Evolutionary conservation across 2,329 filamentous ascomycete species (phyloP).

Genomic region (Colletotrichum noveboracense): DNA sequence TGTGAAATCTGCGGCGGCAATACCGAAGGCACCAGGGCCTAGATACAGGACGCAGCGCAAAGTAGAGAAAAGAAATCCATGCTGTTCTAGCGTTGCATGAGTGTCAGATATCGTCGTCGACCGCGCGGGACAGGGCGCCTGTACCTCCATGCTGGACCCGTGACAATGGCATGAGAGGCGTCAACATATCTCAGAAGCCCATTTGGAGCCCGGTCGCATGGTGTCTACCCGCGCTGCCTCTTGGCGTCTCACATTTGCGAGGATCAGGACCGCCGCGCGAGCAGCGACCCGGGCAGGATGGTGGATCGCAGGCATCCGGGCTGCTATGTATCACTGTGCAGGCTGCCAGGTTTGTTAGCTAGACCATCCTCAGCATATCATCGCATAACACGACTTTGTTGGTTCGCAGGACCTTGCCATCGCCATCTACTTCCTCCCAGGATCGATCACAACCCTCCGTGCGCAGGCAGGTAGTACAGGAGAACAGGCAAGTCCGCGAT

Average conservation of each 20-base stretch:
- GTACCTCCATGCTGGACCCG: background rate
- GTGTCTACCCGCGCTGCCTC: fast-evolving
- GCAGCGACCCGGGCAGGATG: background rate
- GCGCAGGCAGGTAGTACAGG: background rate
- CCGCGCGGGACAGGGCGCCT: background rate
- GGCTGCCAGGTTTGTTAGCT: fast-evolving
- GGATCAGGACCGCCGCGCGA: background rate
- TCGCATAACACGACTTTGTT: background rate
- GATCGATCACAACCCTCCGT: fast-evolving
- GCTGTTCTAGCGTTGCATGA: background rate
- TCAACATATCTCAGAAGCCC: background rate
- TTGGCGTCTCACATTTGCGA: background rate
- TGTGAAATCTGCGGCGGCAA: background rate
- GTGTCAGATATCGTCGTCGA: background rate
- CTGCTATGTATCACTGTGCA: background rate
- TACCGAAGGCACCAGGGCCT: background rate
- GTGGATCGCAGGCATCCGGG: background rate
- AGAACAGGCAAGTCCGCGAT: background rate
- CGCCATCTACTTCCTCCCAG: background rate
- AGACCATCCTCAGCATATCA: background rate
- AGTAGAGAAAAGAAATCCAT: no score
- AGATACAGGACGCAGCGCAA: background rate
- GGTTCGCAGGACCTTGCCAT: background rate
- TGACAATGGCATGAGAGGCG: background rate
- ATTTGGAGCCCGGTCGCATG: background rate